These are phyloP conservation scores for Aspergillus kassunensis DNA, from an alignment of 495 filamentous ascomycete species.

Conservation along the genomic window DNA sequence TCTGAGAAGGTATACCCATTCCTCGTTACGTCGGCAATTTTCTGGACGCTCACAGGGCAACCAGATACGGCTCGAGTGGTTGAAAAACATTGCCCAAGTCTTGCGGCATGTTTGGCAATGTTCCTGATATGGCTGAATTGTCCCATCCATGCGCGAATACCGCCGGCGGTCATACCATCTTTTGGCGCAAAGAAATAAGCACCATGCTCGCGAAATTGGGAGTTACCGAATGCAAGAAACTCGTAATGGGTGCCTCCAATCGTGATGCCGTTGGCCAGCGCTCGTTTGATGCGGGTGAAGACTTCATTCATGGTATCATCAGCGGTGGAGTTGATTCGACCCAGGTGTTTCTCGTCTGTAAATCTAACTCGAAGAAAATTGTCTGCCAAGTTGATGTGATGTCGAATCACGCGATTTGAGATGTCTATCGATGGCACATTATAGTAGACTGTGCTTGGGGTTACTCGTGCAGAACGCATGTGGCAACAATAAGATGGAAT, in stretches of 20 bases:
- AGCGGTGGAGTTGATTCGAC: slow-evolving; percentile 53
- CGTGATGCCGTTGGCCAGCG: slow-evolving; percentile 71
- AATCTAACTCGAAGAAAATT: slow-evolving; percentile 91
- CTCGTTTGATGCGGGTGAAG: slow-evolving; percentile 67
- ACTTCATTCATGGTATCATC: slow-evolving; percentile 62
- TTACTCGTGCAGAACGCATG: slow-evolving; percentile 71
- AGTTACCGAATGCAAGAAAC: slow-evolving; percentile 94
- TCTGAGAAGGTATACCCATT: slow-evolving; percentile 76
- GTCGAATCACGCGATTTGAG: slow-evolving; percentile 80
- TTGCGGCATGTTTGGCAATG: slow-evolving; percentile 80
- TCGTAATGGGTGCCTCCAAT: slow-evolving; percentile 80
- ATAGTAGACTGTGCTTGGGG: slow-evolving; percentile 77
- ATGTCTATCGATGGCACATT: slow-evolving; percentile 75
- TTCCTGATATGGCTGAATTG: slow-evolving; percentile 70
- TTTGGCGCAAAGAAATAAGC: slow-evolving; percentile 82
- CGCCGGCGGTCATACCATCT: slow-evolving; percentile 55
- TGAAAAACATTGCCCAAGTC: slow-evolving; percentile 93
- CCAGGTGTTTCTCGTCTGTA: slow-evolving; percentile 70
- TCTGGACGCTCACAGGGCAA: slow-evolving; percentile 34
- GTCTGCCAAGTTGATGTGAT: slow-evolving; percentile 63
- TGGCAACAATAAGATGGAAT: slow-evolving; percentile 70
- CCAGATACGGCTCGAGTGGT: slow-evolving; percentile 70
- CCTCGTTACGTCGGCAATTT: slow-evolving; percentile 60
- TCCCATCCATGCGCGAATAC: slow-evolving; percentile 92
- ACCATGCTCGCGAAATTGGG: slow-evolving; percentile 87